These are phyloP conservation scores for Hirschioporus abietinus DNA, from an alignment of 768 basidiomycete species.

Conservation along the genomic window DNA sequence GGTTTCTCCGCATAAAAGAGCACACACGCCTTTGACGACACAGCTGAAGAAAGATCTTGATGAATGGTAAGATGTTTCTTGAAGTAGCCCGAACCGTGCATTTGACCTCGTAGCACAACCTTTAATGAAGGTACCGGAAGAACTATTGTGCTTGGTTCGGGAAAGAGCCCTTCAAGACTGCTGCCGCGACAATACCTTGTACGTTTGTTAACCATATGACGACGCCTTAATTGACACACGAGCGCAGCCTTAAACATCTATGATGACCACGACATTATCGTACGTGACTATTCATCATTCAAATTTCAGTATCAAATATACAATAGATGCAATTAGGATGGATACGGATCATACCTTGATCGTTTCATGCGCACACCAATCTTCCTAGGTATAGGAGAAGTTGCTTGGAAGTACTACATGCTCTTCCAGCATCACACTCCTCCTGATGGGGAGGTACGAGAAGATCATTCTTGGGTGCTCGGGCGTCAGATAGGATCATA, in stretches of 20 bases:
- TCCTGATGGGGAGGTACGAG: slow-evolving; percentile 7
- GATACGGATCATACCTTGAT: slow-evolving; percentile 14
- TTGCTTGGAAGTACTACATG: slow-evolving; percentile 14
- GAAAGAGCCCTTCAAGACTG: slow-evolving; percentile 9
- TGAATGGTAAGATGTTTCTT: slow-evolving; percentile 7
- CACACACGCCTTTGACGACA: slow-evolving; percentile 10
- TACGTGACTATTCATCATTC: neutral
- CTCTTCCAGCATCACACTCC: slow-evolving; percentile 15
- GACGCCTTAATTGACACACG: neutral
- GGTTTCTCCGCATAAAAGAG: slow-evolving; percentile 5
- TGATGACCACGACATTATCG: slow-evolving; percentile 14
- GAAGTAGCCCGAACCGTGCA: neutral
- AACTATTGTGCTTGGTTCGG: slow-evolving; percentile 13
- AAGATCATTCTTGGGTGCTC: slow-evolving; percentile 12
- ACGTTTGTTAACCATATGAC: neutral
- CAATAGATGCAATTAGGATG: slow-evolving; percentile 10
- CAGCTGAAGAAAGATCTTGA: slow-evolving; percentile 10
- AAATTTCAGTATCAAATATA: neutral
- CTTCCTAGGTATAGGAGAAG: slow-evolving; percentile 13
- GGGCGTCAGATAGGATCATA: slow-evolving; percentile 12
- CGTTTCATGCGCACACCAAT: slow-evolving; percentile 14
- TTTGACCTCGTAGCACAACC: neutral
- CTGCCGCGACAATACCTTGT: slow-evolving; percentile 9
- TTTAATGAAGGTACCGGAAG: slow-evolving; percentile 6
- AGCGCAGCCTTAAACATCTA: slow-evolving; percentile 3